phyloP scores from a whole-genome alignment of 768 basidiomycete genomes.

The Tricholoma terreum region DNA sequence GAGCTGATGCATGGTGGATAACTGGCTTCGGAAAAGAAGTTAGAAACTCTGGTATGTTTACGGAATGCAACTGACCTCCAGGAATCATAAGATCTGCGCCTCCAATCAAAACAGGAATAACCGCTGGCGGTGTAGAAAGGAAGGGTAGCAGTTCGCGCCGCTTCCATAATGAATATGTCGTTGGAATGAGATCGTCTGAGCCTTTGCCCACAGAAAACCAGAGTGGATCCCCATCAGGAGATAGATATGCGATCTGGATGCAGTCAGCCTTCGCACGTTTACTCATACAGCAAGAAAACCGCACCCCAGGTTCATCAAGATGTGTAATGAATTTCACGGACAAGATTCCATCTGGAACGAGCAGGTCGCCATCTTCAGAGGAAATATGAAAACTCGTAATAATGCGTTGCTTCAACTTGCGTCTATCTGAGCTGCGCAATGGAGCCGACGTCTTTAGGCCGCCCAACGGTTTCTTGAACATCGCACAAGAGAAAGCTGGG shows the following conservation, averaged over 20 bases:
- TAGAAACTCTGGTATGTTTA: neutral
- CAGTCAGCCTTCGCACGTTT: constrained; percentile 2
- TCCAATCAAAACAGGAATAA: constrained; percentile 65
- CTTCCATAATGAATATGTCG: constrained; percentile 82
- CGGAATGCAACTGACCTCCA: constrained; percentile 52
- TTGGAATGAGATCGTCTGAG: constrained; percentile 69
- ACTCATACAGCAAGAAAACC: neutral
- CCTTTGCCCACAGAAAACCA: constrained; percentile 78
- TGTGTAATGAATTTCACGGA: constrained; percentile 68
- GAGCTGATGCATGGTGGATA: constrained; percentile 45
- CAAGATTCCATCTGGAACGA: constrained; percentile 74
- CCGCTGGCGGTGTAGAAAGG: constrained; percentile 67
- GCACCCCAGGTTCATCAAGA: constrained; percentile 62
- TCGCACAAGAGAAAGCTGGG: constrained; percentile 21
- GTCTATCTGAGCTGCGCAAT: constrained; percentile 67
- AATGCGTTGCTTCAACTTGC: constrained; percentile 64
- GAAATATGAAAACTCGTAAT: constrained; percentile 43
- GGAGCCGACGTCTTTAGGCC: constrained; percentile 75
- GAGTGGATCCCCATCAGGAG: constrained; percentile 64
- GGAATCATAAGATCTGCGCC: constrained; percentile 92
- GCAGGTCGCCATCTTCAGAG: constrained; percentile 58
- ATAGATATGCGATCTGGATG: constrained; percentile 60
- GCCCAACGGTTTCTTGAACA: constrained; percentile 79
- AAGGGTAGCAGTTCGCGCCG: constrained; percentile 63
- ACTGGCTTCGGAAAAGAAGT: constrained; percentile 45